phyloP scores from a whole-genome alignment of 129 eudicot species.

The Sambucus nigra region DNA sequence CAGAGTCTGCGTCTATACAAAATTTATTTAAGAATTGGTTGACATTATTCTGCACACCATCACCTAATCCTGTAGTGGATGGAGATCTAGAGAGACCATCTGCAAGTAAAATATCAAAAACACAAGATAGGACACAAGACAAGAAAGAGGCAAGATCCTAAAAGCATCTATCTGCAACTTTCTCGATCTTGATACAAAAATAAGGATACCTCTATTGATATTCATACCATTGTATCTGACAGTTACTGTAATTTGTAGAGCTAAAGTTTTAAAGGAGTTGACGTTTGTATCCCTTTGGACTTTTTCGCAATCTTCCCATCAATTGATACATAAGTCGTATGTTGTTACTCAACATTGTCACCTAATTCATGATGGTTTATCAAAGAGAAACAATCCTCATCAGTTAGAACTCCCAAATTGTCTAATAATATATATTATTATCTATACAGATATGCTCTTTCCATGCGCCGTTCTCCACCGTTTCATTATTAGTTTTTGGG shows the following conservation, averaged over 20 bases:
- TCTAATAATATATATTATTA: too few species aligned
- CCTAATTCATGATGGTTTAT: too few species aligned
- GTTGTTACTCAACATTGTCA: too few species aligned
- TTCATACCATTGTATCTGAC: constrained; percentile 62
- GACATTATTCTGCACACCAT: constrained; percentile 53
- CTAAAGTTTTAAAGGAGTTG: constrained; percentile 67
- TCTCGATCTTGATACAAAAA: constrained; percentile 59
- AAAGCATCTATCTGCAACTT: constrained; percentile 43
- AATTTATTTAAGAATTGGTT: constrained; percentile 67
- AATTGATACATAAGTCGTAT: too few species aligned
- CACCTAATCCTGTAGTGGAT: constrained; percentile 32
- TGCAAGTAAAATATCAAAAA: constrained; percentile 29
- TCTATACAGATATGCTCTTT: too few species aligned
- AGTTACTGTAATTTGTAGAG: constrained; percentile 53
- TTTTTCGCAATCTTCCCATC: too few species aligned
- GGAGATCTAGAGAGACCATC: constrained; percentile 26
- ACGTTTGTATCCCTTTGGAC: too few species aligned
- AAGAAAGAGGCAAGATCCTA: constrained; percentile 35
- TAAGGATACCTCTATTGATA: constrained; percentile 59
- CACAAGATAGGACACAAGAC: constrained; percentile 16
- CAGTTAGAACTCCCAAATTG: too few species aligned
- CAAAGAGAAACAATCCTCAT: too few species aligned
- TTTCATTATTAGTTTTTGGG: too few species aligned
- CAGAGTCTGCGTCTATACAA: constrained; percentile 56
- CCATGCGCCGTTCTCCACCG: too few species aligned